phyloP scores from a whole-genome alignment of 768 basidiomycete genomes.

The Boletus rubropictus region DNA sequence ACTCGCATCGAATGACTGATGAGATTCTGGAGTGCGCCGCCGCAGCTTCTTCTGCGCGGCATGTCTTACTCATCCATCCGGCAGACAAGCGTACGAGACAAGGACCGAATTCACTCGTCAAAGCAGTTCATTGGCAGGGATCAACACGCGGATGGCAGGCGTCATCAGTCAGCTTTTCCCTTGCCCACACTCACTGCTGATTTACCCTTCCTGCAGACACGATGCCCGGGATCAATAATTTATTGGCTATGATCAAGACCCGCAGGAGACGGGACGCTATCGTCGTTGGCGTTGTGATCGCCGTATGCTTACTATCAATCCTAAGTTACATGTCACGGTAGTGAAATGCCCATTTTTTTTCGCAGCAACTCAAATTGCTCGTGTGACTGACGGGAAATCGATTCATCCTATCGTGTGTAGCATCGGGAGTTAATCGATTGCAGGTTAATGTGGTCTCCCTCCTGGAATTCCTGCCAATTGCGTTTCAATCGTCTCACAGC shows the following conservation, averaged over 20 bases:
- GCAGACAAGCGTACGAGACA: slow-evolving; percentile 95
- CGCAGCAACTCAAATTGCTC: slow-evolving; percentile 1
- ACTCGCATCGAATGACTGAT: slow-evolving; percentile 92
- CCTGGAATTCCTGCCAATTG: slow-evolving; percentile 65
- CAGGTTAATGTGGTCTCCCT: slow-evolving; percentile 37
- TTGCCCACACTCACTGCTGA: neutral
- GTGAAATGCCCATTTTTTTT: slow-evolving; percentile 3
- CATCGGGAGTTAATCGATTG: neutral
- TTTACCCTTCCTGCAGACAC: slow-evolving; percentile 45
- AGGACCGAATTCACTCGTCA: slow-evolving; percentile 88
- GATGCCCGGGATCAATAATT: slow-evolving; percentile 91
- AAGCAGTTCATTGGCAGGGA: slow-evolving; percentile 62
- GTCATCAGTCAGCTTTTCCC: slow-evolving; percentile 60
- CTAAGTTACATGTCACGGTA: slow-evolving; percentile 43
- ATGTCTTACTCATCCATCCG: neutral
- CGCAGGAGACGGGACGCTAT: slow-evolving; percentile 85
- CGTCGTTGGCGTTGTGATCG: slow-evolving; percentile 84
- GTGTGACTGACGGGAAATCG: neutral
- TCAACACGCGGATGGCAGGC: slow-evolving; percentile 78
- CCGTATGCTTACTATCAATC: slow-evolving; percentile 66
- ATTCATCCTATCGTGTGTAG: neutral
- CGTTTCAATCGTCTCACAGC: slow-evolving; percentile 57
- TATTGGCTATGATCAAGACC: slow-evolving; percentile 89
- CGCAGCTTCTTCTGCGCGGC: neutral
- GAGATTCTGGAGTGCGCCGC: slow-evolving; percentile 72